Evolutionary conservation across 108 stramenopile species (phyloP).

Genomic region (Chaetoceros tenuissimus): DNA sequence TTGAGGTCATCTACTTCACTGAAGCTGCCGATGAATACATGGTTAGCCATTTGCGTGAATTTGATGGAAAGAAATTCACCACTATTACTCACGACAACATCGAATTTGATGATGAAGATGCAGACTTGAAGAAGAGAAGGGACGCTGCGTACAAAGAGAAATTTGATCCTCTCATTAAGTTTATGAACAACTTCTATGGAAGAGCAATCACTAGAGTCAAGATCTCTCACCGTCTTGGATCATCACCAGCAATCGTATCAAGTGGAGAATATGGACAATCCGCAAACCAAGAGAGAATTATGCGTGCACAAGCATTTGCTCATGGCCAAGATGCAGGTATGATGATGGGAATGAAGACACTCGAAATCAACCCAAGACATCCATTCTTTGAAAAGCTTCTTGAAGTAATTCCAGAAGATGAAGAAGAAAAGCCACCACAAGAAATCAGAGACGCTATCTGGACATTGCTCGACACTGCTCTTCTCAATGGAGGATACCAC

Average conservation of each 20-base stretch:
- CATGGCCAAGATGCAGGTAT: constrained; percentile 52
- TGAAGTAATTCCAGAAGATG: constrained; percentile 59
- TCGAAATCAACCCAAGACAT: constrained; percentile 99
- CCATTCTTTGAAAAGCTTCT: constrained; percentile 93
- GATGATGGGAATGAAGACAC: constrained; percentile 69
- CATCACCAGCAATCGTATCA: constrained; percentile 88
- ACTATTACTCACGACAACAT: constrained; percentile 92
- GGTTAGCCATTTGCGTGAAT: constrained; percentile 57
- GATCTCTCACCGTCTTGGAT: constrained; percentile 87
- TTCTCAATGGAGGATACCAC: constrained; percentile 91
- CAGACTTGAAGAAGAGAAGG: constrained; percentile 82
- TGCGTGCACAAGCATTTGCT: constrained; percentile 93
- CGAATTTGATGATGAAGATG: constrained; percentile 95
- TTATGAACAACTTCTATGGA: constrained; percentile 88
- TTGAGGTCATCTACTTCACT: constrained; percentile 93
- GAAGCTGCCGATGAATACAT: constrained; percentile 98
- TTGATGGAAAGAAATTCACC: constrained; percentile 85
- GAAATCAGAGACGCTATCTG: constrained; percentile 82
- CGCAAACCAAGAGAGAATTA: constrained; percentile 99
- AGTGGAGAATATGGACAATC: constrained; percentile 89
- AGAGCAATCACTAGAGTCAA: constrained; percentile 78
- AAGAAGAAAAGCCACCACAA: constrained; percentile 39
- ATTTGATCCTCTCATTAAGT: constrained; percentile 94
- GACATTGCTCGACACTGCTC: constrained; percentile 95
- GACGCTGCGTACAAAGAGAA: constrained; percentile 90